Conservation (phyloP, 106 monocot genomes). For the Acorus calamus region DNA sequence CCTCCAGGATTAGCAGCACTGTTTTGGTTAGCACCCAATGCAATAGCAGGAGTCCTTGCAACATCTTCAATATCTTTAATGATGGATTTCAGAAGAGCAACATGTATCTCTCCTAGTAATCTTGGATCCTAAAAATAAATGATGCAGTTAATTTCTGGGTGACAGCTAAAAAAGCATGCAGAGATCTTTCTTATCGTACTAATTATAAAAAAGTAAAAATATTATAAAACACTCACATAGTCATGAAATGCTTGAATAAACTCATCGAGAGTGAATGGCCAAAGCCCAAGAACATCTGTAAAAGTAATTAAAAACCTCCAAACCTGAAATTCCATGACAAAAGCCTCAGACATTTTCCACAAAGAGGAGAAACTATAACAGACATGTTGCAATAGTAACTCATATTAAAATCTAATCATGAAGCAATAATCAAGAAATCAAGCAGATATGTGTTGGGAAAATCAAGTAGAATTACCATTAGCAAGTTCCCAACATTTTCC, state of each 20-base stretch:
- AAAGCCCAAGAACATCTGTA: conserved; percentile 72
- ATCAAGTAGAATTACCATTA: conserved; percentile 54
- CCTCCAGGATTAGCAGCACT: conserved; percentile 79
- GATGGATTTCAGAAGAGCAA: conserved; percentile 66
- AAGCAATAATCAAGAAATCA: too few relatives aligned
- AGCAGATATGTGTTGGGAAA: background rate
- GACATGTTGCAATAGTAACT: background rate
- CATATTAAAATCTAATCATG: too few relatives aligned
- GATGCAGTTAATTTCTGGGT: too few relatives aligned
- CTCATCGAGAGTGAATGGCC: conserved; percentile 85
- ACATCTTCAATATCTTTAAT: conserved; percentile 99
- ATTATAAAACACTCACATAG: conserved; percentile 48
- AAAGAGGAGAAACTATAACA: background rate
- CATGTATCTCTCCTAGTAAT: conserved; percentile 76
- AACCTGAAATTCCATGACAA: conserved; percentile 45
- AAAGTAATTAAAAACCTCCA: conserved; percentile 97
- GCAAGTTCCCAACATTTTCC: conserved; percentile 72
- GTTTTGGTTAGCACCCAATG: conserved; percentile 57
- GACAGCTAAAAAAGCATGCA: too few relatives aligned
- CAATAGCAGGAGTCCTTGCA: conserved; percentile 60
- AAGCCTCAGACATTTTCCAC: background rate
- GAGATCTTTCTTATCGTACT: too few relatives aligned
- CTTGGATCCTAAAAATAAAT: conserved; percentile 60
- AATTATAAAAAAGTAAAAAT: too few relatives aligned
- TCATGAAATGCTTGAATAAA: conserved; percentile 96